phyloP scores from a whole-genome alignment of 768 basidiomycete species.

The Pleurotus citrinopileatus region DNA sequence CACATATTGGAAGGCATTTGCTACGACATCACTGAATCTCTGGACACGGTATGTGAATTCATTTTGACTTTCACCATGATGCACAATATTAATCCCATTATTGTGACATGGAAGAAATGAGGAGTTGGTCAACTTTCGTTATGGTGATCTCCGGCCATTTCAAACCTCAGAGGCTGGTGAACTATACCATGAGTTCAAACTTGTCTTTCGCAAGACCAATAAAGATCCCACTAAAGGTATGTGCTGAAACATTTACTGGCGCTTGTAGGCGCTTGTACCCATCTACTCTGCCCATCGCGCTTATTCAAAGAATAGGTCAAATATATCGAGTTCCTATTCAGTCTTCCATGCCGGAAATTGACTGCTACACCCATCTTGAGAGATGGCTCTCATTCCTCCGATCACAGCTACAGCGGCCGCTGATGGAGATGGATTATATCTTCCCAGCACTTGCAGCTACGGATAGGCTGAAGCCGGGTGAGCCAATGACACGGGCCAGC shows the following conservation, averaged over 20 bases:
- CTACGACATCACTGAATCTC: constrained; percentile 16
- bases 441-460: constrained; percentile 22
- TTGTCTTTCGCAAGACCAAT: neutral
- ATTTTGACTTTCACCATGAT: neutral
- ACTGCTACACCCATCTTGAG: constrained; percentile 15
- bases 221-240: neutral
- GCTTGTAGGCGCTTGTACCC: too few species aligned
- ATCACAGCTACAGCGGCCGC: constrained; percentile 9
- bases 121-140: constrained; percentile 13
- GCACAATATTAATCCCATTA: too few species aligned
- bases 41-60: constrained; percentile 13
- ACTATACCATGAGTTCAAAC: neutral
- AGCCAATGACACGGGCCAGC: constrained; percentile 19
- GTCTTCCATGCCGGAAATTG: constrained; percentile 16
- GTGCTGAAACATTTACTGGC: too few species aligned
- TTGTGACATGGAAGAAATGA: too few species aligned
- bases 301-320: constrained; percentile 9
- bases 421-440: constrained; percentile 16
- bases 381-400: constrained; percentile 14
- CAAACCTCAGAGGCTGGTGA: neutral
- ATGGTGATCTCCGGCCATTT: neutral
- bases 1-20: constrained; percentile 18
- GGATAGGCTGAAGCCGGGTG: constrained; percentile 19
- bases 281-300: too few species aligned
- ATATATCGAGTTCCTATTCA: constrained; percentile 12